Base-by-base conservation (phyloP, 306 rosid species). In the Quercus engelmannii region DNA sequence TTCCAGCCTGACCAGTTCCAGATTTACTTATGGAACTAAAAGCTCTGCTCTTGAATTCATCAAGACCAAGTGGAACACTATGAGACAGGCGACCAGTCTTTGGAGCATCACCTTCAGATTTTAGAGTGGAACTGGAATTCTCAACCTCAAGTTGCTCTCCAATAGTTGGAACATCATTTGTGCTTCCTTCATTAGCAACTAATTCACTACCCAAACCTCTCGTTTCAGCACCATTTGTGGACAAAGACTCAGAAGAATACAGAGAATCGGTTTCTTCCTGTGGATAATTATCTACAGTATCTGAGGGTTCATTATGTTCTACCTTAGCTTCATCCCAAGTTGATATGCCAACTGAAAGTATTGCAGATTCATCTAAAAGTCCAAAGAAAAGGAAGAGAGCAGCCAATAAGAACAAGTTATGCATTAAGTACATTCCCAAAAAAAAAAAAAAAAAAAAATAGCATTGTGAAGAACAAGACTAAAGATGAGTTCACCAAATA, bases 21-120 rank as follows among this genome's bases (percentile, higher is more conserved):
- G 92, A 31, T 76, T 87, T 87, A 73, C 75, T 76, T 88, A 87
- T 88, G 58, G 94, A 79, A 83, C 82, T 85, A 79, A 83, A 90
- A 52, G 94, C 89, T 85, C 87, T 91, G 84, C 93, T 96, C 85
- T 96, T 96, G 80, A 90, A 96, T 85, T 93, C 99, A 81, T 91
- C 96, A n/a, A 96, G 99, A 77, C 98, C 93, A 79, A 86, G 83
- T 56, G 97, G 96, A 69, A 87, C 92, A 74, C 83, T 64, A 81
- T 83, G 85, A 55, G 93, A 78, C 41, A 90, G 70, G 21, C 64
- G 88, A 74, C 85, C 90, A 80, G 80, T 52, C 82, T 92, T 91
- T 56, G 76, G 85, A 68, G 74, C 65, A 74, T 90, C 84, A 83
- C 69, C 85, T 84, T 92, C 97, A 43, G 20, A 81, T 87, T 84